Evolutionary conservation across 129 eudicot species (phyloP).

Genomic region (Flaveria ramosissima): DNA sequence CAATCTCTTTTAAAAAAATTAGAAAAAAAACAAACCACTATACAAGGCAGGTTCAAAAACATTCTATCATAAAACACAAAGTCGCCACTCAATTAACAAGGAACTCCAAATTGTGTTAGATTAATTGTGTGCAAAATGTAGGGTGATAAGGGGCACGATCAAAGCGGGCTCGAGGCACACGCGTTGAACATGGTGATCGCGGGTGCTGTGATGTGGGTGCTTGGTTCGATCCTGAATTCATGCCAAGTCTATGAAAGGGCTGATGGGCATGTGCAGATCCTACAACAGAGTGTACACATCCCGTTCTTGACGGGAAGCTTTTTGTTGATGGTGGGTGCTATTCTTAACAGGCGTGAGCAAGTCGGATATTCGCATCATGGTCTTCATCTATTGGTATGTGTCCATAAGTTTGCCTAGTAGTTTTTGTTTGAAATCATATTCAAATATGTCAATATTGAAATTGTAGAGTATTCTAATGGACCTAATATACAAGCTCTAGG

Average conservation of each 20-base stretch:
- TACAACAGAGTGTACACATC: conserved; percentile 73
- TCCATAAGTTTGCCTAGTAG: not conserved
- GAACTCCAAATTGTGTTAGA: not conserved
- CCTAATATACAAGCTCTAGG: too few relatives aligned
- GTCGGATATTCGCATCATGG: conserved; percentile 49
- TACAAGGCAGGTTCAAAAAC: too few relatives aligned
- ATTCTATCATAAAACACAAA: too few relatives aligned
- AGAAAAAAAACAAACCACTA: too few relatives aligned
- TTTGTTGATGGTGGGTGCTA: conserved; percentile 64
- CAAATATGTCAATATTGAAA: not conserved
- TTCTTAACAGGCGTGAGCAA: conserved; percentile 55
- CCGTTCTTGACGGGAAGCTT: conserved; percentile 84
- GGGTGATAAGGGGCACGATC: conserved; percentile 54
- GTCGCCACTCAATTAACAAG: too few relatives aligned
- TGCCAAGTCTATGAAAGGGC: conserved; percentile 94
- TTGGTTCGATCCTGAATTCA: conserved; percentile 79
- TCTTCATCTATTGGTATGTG: conserved; percentile 50
- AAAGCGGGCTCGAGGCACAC: conserved; percentile 48
- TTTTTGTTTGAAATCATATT: not conserved
- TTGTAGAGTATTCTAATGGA: too few relatives aligned
- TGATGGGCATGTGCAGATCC: conserved; percentile 85
- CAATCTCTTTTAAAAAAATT: too few relatives aligned
- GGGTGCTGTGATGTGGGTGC: conserved; percentile 67
- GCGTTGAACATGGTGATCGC: conserved; percentile 73
- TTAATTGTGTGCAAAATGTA: conserved; percentile 29